phyloP scores from a whole-genome alignment of 805 yeast species.

The Ogataea methylovora region DNA sequence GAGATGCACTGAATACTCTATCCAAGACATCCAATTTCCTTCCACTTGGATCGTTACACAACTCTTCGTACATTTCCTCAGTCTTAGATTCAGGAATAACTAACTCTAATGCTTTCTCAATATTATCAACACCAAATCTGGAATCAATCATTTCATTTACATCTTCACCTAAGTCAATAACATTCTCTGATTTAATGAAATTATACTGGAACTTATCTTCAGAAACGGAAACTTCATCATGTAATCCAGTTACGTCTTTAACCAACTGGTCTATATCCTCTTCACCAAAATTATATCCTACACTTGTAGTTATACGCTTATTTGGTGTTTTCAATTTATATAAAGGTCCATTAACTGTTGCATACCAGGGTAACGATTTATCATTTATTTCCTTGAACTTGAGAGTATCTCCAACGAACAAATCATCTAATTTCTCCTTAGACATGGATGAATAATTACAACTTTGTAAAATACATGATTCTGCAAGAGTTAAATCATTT shows the following conservation, averaged over 20 bases:
- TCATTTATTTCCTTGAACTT: conserved; percentile 11
- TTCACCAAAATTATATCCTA: too few species aligned
- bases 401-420: too few species aligned
- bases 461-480: conserved; percentile 19
- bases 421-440: too few species aligned
- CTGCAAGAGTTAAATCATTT: conserved; percentile 16
- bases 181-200: conserved; percentile 10
- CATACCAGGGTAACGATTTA: conserved; percentile 24
- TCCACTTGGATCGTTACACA: conserved; percentile 5
- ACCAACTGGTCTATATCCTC: too few species aligned
- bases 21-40: conserved; percentile 12
- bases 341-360: conserved; percentile 10
- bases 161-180: not conserved
- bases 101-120: not conserved
- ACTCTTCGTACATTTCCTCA: conserved; percentile 4
- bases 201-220: conserved; percentile 20
- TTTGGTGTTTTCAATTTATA: conserved; percentile 7
- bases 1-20: conserved; percentile 18
- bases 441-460: conserved; percentile 20
- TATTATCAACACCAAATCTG: not conserved
- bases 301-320: not conserved
- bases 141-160: too few species aligned
- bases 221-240: conserved; percentile 14
- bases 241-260: conserved; percentile 2
- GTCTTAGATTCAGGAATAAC: conserved; percentile 1